These are phyloP conservation scores for Escovopsis weberi DNA, from an alignment of 2,329 filamentous ascomycete genomes.

Conservation along the genomic window DNA sequence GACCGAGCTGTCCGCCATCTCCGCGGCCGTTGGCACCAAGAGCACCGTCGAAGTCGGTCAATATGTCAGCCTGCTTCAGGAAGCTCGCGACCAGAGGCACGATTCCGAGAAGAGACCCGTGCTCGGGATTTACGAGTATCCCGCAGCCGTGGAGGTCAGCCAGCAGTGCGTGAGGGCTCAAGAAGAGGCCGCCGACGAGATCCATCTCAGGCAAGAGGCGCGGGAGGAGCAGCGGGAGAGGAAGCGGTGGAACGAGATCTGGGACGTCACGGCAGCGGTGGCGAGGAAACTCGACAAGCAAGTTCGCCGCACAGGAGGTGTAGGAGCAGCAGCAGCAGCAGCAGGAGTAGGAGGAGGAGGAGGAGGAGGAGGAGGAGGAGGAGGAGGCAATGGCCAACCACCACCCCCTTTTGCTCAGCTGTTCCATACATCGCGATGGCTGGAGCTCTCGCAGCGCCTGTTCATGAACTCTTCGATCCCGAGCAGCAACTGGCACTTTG, in stretches of 20 bases:
- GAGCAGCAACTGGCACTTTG: constrained; percentile 52
- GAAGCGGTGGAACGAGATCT: constrained; percentile 45
- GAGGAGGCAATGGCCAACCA: constrained; percentile 3
- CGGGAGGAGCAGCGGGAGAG: constrained; percentile 47
- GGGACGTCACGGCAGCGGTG: constrained; percentile 43
- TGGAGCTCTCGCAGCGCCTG: constrained; percentile 46
- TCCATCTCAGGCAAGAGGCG: constrained; percentile 49
- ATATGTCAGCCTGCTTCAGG: constrained; percentile 50
- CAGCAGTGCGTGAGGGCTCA: constrained; percentile 48
- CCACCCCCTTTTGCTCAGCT: constrained; percentile 37
- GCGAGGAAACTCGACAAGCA: constrained; percentile 17
- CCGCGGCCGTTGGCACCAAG: constrained; percentile 53
- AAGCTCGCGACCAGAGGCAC: constrained; percentile 28
- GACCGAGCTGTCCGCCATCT: constrained; percentile 47
- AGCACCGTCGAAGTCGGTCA: constrained; percentile 57
- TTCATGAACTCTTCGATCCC: constrained; percentile 60
- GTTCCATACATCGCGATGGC: constrained; percentile 45
- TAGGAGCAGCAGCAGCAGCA: no score
- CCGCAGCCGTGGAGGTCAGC: constrained; percentile 60
- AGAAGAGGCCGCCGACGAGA: constrained; percentile 51
- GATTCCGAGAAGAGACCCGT: constrained; percentile 15
- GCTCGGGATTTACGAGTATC: constrained; percentile 41
- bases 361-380: no score
- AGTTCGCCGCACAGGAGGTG: constrained; percentile 4
- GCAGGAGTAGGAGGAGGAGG: no score